Percentiles rank a stretch among this genome's conserved stretches.
Conservation (phyloP, 257 asterid species). For the Solanum chmielewskii region DNA sequence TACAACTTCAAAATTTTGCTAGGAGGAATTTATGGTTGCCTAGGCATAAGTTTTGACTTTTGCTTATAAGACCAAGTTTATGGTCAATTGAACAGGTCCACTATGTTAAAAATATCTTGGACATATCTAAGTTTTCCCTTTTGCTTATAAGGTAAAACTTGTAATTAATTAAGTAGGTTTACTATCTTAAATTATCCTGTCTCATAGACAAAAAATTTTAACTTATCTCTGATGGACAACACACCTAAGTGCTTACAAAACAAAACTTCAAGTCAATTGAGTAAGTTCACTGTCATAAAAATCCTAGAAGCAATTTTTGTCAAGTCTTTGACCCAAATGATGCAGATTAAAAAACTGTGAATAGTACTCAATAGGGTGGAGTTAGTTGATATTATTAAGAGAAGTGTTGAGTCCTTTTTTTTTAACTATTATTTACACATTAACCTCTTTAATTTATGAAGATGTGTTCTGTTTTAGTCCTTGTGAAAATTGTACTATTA, state of each 20-base stretch:
- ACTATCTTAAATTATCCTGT: neutral
- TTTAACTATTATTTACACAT: neutral
- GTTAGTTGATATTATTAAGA: neutral
- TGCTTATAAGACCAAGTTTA: neutral
- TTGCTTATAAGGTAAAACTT: neutral
- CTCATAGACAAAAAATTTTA: neutral
- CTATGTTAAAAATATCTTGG: too few species aligned
- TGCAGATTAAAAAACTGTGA: neutral
- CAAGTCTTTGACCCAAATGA: neutral
- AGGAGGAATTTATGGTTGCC: neutral
- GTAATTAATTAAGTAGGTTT: too few species aligned
- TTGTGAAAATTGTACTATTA: neutral
- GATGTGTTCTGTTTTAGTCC: neutral
- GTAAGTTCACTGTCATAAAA: neutral
- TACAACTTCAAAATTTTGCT: too few species aligned
- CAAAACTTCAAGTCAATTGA: neutral
- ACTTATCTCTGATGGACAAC: neutral
- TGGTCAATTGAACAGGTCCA: neutral
- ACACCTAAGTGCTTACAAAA: neutral
- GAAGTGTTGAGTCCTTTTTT: neutral
- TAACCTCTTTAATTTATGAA: neutral
- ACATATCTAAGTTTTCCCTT: neutral
- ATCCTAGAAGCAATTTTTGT: too few species aligned
- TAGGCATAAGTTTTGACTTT: neutral
- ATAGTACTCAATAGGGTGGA: neutral